These are phyloP conservation scores for Coniosporium tulheliwenetii DNA, from an alignment of 2,329 filamentous ascomycete genomes.

Conservation along the genomic window DNA sequence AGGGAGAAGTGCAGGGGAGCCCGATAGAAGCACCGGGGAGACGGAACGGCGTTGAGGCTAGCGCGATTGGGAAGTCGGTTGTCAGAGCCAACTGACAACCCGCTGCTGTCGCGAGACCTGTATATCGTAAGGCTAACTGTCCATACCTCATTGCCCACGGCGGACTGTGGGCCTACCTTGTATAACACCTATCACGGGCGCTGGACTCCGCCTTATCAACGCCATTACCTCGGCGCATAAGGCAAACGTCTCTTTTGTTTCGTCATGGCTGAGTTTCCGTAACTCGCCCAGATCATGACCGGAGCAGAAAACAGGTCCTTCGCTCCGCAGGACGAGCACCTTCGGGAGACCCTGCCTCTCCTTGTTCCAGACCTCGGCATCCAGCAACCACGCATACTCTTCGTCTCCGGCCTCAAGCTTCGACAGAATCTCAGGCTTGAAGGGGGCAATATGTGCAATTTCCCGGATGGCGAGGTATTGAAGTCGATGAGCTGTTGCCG, in stretches of 20 bases:
- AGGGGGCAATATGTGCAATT: slow-evolving; percentile 1
- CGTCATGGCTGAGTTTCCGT: neutral
- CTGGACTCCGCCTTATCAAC: neutral
- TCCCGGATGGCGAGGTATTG: neutral
- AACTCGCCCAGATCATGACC: neutral
- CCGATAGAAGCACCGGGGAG: neutral
- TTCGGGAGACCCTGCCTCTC: neutral
- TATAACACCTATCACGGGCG: neutral
- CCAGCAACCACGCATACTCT: neutral
- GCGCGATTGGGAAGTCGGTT: slow-evolving; percentile 1
- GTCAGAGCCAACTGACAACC: neutral
- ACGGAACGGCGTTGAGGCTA: neutral
- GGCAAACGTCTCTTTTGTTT: neutral
- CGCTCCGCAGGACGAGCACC: neutral
- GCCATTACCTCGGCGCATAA: neutral
- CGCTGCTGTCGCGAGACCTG: neutral
- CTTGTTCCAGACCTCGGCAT: neutral
- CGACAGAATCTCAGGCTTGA: neutral
- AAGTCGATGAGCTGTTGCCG: neutral
- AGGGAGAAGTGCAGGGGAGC: slow-evolving; percentile 1
- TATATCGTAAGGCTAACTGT: neutral
- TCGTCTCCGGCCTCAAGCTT: neutral
- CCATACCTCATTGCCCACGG: neutral
- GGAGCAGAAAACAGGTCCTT: neutral
- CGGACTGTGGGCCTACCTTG: neutral